Percentiles rank a stretch among this genome's conserved stretches.
These are phyloP conservation scores for Ajuga reptans DNA, from an alignment of 305 asterid genomes.

Conservation along the genomic window DNA sequence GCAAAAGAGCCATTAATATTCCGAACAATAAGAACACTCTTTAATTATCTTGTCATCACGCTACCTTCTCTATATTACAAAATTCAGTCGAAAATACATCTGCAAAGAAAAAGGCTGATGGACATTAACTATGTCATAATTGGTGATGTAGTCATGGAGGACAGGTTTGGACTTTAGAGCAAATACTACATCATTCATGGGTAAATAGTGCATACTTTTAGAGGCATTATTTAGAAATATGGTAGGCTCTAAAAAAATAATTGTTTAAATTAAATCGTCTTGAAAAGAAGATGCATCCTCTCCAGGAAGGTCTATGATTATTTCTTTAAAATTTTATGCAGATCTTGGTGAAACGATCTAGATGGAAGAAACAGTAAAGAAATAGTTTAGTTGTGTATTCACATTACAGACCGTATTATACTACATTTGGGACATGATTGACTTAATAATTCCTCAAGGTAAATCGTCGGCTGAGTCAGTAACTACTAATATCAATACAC, in stretches of 20 bases:
- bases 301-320: not conserved
- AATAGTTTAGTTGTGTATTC: not conserved
- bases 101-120: not conserved
- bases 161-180: not conserved
- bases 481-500: not conserved
- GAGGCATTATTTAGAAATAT: not conserved
- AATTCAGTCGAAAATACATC: not conserved
- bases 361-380: not conserved
- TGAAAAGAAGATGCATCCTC: too few relatives aligned
- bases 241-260: not conserved
- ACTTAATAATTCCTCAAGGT: not conserved
- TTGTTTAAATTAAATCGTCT: too few relatives aligned
- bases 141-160: not conserved
- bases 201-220: not conserved
- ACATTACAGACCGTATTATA: not conserved
- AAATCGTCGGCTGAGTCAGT: not conserved
- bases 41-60: not conserved
- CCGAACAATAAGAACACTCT: not conserved
- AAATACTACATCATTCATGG: not conserved
- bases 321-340: not conserved
- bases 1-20: not conserved
- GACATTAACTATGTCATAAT: not conserved
- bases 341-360: not conserved
- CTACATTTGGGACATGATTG: not conserved
- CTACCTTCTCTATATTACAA: not conserved